Base-by-base conservation (phyloP, 176 grass and related monocot species). In the Saccharum spontaneum region DNA sequence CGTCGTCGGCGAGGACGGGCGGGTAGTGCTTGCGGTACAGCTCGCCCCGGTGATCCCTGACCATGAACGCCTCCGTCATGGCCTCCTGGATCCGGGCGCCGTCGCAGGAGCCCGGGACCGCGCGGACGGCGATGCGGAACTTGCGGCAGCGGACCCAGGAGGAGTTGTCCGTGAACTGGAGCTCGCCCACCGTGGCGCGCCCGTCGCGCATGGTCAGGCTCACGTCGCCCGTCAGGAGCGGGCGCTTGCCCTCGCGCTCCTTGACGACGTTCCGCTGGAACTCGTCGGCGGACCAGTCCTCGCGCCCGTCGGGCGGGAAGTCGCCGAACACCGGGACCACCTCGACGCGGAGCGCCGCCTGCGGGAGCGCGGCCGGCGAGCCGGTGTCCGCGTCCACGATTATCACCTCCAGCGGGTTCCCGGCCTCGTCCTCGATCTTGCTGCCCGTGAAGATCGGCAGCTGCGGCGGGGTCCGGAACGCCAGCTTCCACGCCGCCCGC, bases 141-240 rank as follows among this genome's bases (percentile, higher is more conserved):
- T 77, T 88, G 45, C 97, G 78, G 82, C 97, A 91, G 3, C 92
- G 79, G 1, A 92, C 84, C 97, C 97, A 99, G 3, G 94, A 96
- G 4, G 93, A 94, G 63, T 99, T 99, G 39, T 99, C 97, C 0
- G 97, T 99, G 84, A 99, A 92, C 48, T 87, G 86, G n/a, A 99
- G 97, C 2, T 99, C 94, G 16, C 44, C 43, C 0, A 97, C 87
- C 14, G 17, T 10, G 33, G 63, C 91, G 23, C 43, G 64, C 1
- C 90, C 94, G 26, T 97, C 91, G 0, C 81, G 69, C 79, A 97
- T 77, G 67, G 84, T 88, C 24, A 94, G 66, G 45, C 10, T 76
- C 5, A 94, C 91, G 1, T 99, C 97, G 36, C 97, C 97, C 1
- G 90, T 88, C 26, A 99, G 88, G 4, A 99, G 87, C 4, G 97